Evolutionary conservation across 306 rosid species (phyloP), one percentile per base, ranked within the genome.

Genomic region (Prosopis cineraria): DNA sequence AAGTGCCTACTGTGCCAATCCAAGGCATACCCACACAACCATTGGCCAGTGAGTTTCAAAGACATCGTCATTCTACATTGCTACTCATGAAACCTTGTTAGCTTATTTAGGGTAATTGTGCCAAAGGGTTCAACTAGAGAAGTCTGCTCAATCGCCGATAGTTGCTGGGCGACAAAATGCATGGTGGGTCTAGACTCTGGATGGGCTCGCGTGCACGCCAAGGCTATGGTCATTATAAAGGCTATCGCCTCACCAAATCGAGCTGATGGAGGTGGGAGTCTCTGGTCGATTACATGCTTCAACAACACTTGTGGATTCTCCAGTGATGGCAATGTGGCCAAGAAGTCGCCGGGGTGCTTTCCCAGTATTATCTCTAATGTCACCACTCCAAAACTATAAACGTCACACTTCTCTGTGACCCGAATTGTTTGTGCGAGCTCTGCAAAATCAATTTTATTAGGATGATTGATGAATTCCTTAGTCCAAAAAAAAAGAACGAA

Each of bases 301-400:
- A 89, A 62, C 29, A 88, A 47, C 82, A 83, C 20, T 14, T 68
- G 74, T 39, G 75, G 20, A 52, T 73, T 60, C 60, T 78, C 83
- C 36, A 27, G 56, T 60, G 82, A 66, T 70, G 81, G 39, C 37
- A 66, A 6, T 6, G 64, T 25, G 36, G 52, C 17, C 58, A 90
- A 73, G 60, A 88, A 69, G 45, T 91, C 93, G 29, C 89, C 86
- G 1, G 93, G 94, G 71, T 91, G 97, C 52, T 66, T 88, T 72
- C 94, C 93, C 91, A 89, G 85, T 84, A 91, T 12, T 29, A 86
- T 75, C 79, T 91, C 94, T 40, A 91, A 68, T 14, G 73, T 81
- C 31, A 89, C 89, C 66, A 89, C 91, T 10, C 94, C 92, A 73
- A 86, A 89, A 50, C 94, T 91, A 62, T 88, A 89, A 48, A 89